Conservation (phyloP, 345 rosid genomes). For the Ailanthus altissimus region DNA sequence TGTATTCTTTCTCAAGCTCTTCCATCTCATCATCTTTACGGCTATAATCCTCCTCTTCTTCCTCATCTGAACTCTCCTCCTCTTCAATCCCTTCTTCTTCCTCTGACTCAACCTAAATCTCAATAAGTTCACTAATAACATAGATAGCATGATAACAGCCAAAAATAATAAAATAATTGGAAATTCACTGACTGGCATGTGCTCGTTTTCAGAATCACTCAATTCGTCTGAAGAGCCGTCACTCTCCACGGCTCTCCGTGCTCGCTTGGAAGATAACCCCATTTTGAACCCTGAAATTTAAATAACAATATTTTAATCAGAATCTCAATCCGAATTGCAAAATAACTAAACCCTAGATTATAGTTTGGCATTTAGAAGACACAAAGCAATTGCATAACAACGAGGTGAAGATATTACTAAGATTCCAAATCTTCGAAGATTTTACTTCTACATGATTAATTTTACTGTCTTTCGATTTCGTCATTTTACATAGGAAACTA, state of each 20-base stretch:
- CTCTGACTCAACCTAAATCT: conserved; percentile 14
- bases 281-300: conserved; percentile 23
- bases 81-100: conserved; percentile 20
- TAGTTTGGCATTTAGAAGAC: background rate
- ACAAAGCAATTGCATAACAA: background rate
- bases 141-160: background rate
- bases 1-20: conserved; percentile 81
- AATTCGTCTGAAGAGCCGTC: conserved; percentile 37
- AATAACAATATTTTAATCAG: background rate
- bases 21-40: conserved; percentile 64
- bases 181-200: conserved; percentile 15
- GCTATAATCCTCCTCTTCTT: conserved; percentile 24
- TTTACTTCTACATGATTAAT: background rate
- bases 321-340: background rate
- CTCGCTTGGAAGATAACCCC: conserved; percentile 40
- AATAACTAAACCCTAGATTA: background rate
- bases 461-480: background rate
- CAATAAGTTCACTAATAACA: background rate
- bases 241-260: conserved; percentile 35
- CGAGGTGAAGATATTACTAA: background rate
- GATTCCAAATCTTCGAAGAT: background rate
- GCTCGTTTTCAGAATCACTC: conserved; percentile 31
- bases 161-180: background rate
- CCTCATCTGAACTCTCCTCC: conserved; percentile 28
- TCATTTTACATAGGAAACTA: background rate